A percentile compares a stretch with the other conserved stretches of the same genome.
Evolutionary conservation across 140 eudicot species (phyloP).

Genomic region (Oenanthe javanica): DNA sequence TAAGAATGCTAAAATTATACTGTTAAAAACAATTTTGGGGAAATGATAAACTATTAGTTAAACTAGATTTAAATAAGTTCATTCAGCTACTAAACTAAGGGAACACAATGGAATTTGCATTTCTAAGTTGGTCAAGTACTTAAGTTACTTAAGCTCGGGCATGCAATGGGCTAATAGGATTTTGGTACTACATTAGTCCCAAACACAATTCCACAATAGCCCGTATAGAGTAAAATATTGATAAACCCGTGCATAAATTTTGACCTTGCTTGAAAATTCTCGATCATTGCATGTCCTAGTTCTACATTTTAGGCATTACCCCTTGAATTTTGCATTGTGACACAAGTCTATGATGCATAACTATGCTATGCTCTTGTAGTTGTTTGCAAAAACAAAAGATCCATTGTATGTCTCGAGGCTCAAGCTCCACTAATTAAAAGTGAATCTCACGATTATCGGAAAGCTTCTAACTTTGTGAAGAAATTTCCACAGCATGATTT

Average conservation of each 20-base stretch:
- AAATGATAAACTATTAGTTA: too few relatives aligned
- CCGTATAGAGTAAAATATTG: too few relatives aligned
- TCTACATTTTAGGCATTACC: background rate
- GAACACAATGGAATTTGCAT: too few relatives aligned
- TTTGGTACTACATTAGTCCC: too few relatives aligned
- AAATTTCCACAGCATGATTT: background rate
- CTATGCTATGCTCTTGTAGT: background rate
- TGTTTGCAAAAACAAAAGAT: background rate
- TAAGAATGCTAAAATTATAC: too few relatives aligned
- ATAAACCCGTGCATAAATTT: background rate
- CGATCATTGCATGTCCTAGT: background rate
- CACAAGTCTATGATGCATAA: background rate
- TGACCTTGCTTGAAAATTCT: background rate
- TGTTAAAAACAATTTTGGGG: too few relatives aligned
- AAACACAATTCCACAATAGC: too few relatives aligned
- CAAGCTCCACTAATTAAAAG: background rate
- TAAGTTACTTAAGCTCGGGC: too few relatives aligned
- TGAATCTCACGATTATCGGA: background rate
- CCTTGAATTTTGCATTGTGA: background rate
- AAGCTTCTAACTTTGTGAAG: background rate
- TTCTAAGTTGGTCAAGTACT: too few relatives aligned
- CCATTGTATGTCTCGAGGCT: background rate
- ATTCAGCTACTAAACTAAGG: too few relatives aligned
- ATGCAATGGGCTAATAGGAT: too few relatives aligned
- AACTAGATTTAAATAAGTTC: too few relatives aligned